Evolutionary conservation across 2,329 filamentous ascomycete genomes (phyloP).

Genomic region (Colletotrichum orchidophilum): DNA sequence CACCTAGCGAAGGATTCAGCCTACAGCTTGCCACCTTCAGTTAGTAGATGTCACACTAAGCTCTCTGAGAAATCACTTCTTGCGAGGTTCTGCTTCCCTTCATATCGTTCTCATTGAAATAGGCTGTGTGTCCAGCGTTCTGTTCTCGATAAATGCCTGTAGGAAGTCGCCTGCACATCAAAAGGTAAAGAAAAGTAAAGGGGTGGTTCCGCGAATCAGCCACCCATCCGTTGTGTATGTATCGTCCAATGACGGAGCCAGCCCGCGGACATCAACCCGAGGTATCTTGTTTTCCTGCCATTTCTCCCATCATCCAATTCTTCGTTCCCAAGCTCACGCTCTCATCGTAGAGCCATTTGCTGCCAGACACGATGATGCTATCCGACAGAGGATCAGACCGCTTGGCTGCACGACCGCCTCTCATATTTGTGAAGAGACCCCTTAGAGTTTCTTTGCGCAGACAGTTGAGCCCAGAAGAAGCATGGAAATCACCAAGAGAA

Average conservation of each 20-base stretch:
- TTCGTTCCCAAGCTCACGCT: background rate
- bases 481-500: background rate
- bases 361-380: background rate
- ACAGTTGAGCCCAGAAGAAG: background rate
- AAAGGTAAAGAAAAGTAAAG: constrained; percentile 17
- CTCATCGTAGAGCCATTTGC: background rate
- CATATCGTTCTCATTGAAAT: constrained; percentile 8
- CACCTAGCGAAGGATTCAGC: background rate
- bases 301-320: background rate
- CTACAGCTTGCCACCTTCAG: background rate
- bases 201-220: constrained; percentile 12
- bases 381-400: background rate
- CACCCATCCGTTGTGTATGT: background rate
- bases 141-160: constrained; percentile 22
- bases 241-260: constrained; percentile 27
- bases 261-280: constrained; percentile 27
- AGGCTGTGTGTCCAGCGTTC: constrained; percentile 3
- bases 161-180: constrained; percentile 17
- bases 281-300: constrained; percentile 29
- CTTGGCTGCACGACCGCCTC: constrained; percentile 11
- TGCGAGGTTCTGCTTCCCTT: background rate
- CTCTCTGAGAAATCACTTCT: background rate
- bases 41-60: background rate
- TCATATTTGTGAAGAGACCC: constrained; percentile 9
- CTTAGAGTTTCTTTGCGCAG: background rate